A percentile compares a stretch with the other conserved stretches of the same genome.
phyloP scores from a whole-genome alignment of 441 rosid species.

The Syzygium malaccense region DNA sequence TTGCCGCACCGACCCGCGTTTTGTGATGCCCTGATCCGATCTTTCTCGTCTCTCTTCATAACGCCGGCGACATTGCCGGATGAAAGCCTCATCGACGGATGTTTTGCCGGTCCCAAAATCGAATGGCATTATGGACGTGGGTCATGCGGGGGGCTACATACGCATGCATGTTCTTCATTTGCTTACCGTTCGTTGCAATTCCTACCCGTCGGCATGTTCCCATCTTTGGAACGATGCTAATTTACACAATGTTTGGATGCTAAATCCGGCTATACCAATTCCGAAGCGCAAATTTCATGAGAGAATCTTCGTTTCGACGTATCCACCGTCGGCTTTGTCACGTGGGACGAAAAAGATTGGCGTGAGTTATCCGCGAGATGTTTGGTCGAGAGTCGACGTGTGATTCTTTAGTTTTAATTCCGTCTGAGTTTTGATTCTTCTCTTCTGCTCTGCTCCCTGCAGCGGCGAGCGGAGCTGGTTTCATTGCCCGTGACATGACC shows the following conservation, averaged over 20 bases:
- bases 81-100: background rate
- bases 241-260: background rate
- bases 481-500: constrained; percentile 77
- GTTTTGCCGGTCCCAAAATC: background rate
- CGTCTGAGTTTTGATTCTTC: background rate
- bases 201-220: background rate
- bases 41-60: background rate
- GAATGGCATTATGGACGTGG: background rate
- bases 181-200: background rate
- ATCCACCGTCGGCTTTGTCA: background rate
- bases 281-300: background rate
- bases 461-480: constrained; percentile 93
- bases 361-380: background rate
- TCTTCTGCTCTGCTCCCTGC: background rate
- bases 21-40: background rate
- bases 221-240: background rate
- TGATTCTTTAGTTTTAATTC: background rate
- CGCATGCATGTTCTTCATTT: background rate
- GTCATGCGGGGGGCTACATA: background rate
- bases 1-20: background rate
- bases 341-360: background rate
- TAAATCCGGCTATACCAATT: background rate
- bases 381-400: background rate
- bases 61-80: background rate
- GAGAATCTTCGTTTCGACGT: background rate